These are phyloP conservation scores for Xenoacremonium recifei DNA, from an alignment of 2,329 filamentous ascomycete species.

Conservation along the genomic window DNA sequence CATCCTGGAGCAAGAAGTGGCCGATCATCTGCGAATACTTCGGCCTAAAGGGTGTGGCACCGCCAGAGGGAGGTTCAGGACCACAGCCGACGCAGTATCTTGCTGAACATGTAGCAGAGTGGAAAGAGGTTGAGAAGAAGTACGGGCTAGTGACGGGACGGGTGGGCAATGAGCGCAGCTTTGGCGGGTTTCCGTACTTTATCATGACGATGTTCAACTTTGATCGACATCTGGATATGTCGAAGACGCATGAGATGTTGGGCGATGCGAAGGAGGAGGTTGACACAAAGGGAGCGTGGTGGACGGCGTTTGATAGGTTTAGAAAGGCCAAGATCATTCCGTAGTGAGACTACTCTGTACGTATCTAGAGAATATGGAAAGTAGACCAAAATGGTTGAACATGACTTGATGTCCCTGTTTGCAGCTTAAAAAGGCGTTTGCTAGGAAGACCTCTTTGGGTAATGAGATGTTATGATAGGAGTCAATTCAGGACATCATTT, in stretches of 20 bases:
- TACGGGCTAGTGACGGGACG: slow-evolving; percentile 29
- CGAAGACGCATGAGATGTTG: slow-evolving; percentile 30
- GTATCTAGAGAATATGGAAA: too few species aligned
- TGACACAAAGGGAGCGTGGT: slow-evolving; percentile 28
- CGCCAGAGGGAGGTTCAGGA: slow-evolving; percentile 25
- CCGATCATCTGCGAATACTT: slow-evolving; percentile 45
- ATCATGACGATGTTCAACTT: slow-evolving; percentile 35
- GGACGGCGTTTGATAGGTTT: slow-evolving; percentile 32
- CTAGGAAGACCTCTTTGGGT: too few species aligned
- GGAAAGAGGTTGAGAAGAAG: slow-evolving; percentile 31
- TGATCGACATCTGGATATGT: slow-evolving; percentile 33
- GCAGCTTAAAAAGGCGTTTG: too few species aligned
- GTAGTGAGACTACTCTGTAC: too few species aligned
- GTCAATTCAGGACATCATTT: too few species aligned
- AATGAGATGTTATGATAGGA: too few species aligned
- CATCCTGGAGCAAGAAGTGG: slow-evolving; percentile 43
- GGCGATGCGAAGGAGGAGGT: slow-evolving; percentile 27
- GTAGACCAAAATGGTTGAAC: too few species aligned
- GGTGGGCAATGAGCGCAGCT: slow-evolving; percentile 30
- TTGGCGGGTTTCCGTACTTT: slow-evolving; percentile 28
- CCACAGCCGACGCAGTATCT: slow-evolving; percentile 31
- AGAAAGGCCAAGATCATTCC: slow-evolving; percentile 32
- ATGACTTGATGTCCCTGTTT: too few species aligned
- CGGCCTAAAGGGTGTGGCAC: slow-evolving; percentile 38
- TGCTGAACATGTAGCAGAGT: slow-evolving; percentile 29